Base-by-base conservation (phyloP, 768 basidiomycete species). In the Sistotremastrum suecicum region DNA sequence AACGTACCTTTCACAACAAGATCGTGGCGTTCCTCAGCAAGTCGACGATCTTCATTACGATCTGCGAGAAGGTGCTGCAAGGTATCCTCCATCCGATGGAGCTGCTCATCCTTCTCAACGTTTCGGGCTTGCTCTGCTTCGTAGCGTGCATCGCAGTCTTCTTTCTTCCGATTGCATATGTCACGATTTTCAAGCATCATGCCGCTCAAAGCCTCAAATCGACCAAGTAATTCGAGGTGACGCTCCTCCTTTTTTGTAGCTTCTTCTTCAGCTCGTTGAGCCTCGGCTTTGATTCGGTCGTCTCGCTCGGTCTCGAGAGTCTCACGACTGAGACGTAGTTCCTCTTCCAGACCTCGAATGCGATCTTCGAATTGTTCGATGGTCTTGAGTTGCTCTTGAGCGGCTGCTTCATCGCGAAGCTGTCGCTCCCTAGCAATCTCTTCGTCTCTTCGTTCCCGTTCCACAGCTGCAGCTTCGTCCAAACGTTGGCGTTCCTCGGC, bases 161-260 rank as follows among this genome's bases (percentile, higher is more conserved):
- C 67, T 47, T 68, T 78, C 65, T 86, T 83, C 52, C 68, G 63
- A 32, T 75, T 71, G 34, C 71, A 69, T 42, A 71, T 67, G 34
- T 77, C 72, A 1, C 73, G 66, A 46, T 84, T 80, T 47, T 80
- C 76, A 46, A 82, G 76, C 9, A 88, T 66, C 44, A 85, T 57
- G 50, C 80, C 79, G 1, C 85, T 80, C 51, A 90, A 74, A 48
- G 88, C 84, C 4, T 58, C 63, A 9, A 90, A 60, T 51, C 86
- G 83, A 36, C 59, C 65, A 34, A 75, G 68, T 38, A 83, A 58
- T 5, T 63, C 68, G 9, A 80, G 76, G 50, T 80, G 75, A 5
- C 77, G 72, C 47, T 83, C 81, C 36, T 64, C 55, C 34, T 67
- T 64, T 41, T 80, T 81, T 36, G 64, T 63, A 20, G 73, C 63